Conservation (phyloP, 176 grass and related monocot genomes). For the Hsuehochloa calcarea region DNA sequence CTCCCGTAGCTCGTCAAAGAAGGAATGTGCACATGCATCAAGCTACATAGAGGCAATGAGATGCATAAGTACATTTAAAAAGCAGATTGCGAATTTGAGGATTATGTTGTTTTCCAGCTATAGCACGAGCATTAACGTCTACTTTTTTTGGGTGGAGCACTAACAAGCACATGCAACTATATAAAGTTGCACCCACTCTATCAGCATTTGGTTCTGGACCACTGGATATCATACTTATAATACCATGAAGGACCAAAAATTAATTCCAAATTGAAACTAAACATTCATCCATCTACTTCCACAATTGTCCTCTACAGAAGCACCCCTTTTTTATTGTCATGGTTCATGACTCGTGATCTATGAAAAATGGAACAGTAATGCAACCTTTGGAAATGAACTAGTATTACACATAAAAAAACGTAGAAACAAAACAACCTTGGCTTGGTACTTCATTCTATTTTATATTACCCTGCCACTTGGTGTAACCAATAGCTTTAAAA, state of each 20-base stretch:
- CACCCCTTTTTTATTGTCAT: background rate
- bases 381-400: background rate
- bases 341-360: background rate
- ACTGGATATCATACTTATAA: slow-evolving; percentile 32
- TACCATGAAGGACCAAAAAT: slow-evolving; percentile 17
- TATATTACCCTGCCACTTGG: background rate
- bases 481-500: slow-evolving; percentile 9
- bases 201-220: slow-evolving; percentile 36
- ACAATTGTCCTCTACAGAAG: background rate
- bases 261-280: slow-evolving; percentile 6
- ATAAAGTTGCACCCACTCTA: slow-evolving; percentile 32
- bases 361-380: background rate
- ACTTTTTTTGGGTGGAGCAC: slow-evolving; percentile 25
- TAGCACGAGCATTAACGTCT: slow-evolving; percentile 7
- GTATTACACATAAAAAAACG: background rate
- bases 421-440: background rate
- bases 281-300: slow-evolving; percentile 16
- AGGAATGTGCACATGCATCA: slow-evolving; percentile 91
- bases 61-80: slow-evolving; percentile 23
- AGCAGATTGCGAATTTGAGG: background rate
- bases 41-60: slow-evolving; percentile 58
- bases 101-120: slow-evolving; percentile 27
- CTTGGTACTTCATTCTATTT: background rate
- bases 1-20: slow-evolving; percentile 87
- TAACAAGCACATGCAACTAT: slow-evolving; percentile 41